Evolutionary conservation across 2,329 filamentous ascomycete species (phyloP).

Genomic region (Microdochium trichocladiopsis): DNA sequence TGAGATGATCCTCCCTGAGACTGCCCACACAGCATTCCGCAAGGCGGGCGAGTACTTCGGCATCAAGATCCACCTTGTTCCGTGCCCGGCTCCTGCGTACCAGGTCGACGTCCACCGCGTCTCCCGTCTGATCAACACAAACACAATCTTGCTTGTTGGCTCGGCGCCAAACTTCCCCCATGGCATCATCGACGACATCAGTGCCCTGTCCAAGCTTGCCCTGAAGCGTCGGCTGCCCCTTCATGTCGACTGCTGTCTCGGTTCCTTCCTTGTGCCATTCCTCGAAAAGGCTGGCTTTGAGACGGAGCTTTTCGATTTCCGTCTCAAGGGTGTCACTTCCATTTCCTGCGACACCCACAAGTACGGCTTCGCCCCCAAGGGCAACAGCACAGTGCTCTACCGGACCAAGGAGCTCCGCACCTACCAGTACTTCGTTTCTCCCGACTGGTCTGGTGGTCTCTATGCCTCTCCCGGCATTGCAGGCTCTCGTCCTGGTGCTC

Average conservation of each 20-base stretch:
- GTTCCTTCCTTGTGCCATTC: constrained; percentile 89
- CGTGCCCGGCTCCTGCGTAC: constrained; percentile 78
- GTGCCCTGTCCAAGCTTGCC: constrained; percentile 76
- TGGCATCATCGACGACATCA: constrained; percentile 94
- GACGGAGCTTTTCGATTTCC: constrained; percentile 84
- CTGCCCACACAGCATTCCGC: constrained; percentile 91
- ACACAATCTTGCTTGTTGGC: constrained; percentile 88
- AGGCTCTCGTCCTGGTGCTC: constrained; percentile 82
- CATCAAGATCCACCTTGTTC: constrained; percentile 86
- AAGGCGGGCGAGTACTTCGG: constrained; percentile 95
- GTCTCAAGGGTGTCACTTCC: constrained; percentile 85
- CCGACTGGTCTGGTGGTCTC: constrained; percentile 92
- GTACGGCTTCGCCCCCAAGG: constrained; percentile 97
- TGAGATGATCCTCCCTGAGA: constrained; percentile 96
- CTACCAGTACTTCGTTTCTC: constrained; percentile 94
- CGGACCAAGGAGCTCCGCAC: constrained; percentile 69
- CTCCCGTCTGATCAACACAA: constrained; percentile 81
- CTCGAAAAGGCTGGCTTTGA: constrained; percentile 92
- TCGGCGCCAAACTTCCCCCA: constrained; percentile 97
- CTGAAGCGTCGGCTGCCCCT: constrained; percentile 73
- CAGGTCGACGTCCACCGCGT: constrained; percentile 77
- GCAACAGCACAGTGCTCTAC: constrained; percentile 90
- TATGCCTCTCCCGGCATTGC: constrained; percentile 92
- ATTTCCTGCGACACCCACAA: constrained; percentile 98
- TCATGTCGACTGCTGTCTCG: constrained; percentile 96